These are phyloP conservation scores for Chaetomium sp. DNA, from an alignment of 2,329 filamentous ascomycete genomes.

Conservation along the genomic window DNA sequence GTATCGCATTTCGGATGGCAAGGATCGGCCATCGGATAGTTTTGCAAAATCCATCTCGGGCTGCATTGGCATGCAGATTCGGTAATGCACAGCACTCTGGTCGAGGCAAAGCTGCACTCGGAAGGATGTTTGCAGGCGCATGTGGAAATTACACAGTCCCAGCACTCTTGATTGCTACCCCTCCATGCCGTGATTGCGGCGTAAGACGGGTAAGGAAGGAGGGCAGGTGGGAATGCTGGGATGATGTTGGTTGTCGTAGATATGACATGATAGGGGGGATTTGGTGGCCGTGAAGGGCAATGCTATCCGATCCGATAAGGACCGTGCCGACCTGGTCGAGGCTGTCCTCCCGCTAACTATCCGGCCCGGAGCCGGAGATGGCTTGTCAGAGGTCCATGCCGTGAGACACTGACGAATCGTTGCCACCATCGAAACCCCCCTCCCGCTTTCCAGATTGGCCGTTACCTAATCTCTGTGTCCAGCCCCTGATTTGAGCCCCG, in stretches of 20 bases:
- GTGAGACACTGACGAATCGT: constrained; percentile 21
- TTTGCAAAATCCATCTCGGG: constrained; percentile 15
- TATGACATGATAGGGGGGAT: not conserved
- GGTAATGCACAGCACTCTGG: not conserved
- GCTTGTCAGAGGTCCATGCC: not conserved
- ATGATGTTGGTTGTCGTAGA: not conserved
- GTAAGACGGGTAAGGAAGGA: constrained; percentile 1
- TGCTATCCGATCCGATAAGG: constrained; percentile 22
- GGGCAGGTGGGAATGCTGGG: not conserved
- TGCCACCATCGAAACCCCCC: not conserved
- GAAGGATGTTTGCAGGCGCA: not conserved
- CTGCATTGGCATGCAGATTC: constrained; percentile 13
- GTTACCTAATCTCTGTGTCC: not conserved
- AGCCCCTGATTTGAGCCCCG: not conserved
- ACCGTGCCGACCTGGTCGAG: constrained; percentile 10
- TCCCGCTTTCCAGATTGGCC: not conserved
- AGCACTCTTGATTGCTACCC: constrained; percentile 15
- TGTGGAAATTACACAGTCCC: not conserved
- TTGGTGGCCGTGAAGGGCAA: not conserved
- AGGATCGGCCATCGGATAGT: constrained; percentile 11
- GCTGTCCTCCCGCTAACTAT: not conserved
- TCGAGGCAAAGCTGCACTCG: not conserved
- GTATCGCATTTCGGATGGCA: constrained; percentile 17
- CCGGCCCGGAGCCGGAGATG: constrained; percentile 11
- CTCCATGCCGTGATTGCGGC: constrained; percentile 18